Percentiles rank a stretch among this genome's conserved stretches.
phyloP scores from a whole-genome alignment of 2,329 filamentous ascomycete genomes.

The Aspergillus ibericus region DNA sequence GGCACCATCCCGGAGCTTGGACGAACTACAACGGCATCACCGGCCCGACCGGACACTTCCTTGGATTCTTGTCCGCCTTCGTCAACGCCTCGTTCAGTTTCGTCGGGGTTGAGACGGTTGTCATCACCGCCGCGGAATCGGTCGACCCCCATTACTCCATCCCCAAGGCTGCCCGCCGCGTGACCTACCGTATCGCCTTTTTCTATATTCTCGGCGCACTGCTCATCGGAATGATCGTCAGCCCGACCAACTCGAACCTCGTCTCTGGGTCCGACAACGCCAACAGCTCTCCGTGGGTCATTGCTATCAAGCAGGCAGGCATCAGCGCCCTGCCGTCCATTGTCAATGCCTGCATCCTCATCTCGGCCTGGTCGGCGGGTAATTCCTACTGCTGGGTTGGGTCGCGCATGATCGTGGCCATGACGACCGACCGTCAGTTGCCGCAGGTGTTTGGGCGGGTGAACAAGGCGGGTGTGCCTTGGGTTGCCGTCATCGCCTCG shows the following conservation, averaged over 20 bases:
- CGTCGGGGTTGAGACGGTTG: slow-evolving; percentile 43
- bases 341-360: slow-evolving; percentile 38
- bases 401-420: slow-evolving; percentile 59
- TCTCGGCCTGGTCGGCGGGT: slow-evolving; percentile 43
- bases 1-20: slow-evolving; percentile 36
- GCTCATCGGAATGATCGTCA: slow-evolving; percentile 33
- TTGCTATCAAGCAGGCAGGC: slow-evolving; percentile 35
- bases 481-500: slow-evolving; percentile 57
- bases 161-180: slow-evolving; percentile 43
- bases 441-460: slow-evolving; percentile 58
- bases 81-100: slow-evolving; percentile 45
- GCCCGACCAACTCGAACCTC: slow-evolving; percentile 22
- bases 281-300: slow-evolving; percentile 37
- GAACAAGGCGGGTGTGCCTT: slow-evolving; percentile 56
- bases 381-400: slow-evolving; percentile 52
- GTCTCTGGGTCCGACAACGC: slow-evolving; percentile 30
- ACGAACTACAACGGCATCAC: slow-evolving; percentile 33
- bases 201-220: slow-evolving; percentile 39
- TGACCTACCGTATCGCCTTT: slow-evolving; percentile 41
- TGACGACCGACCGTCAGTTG: slow-evolving; percentile 61
- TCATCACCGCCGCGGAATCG: slow-evolving; percentile 44
- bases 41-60: slow-evolving; percentile 36
- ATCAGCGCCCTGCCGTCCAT: slow-evolving; percentile 36
- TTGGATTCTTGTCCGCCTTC: slow-evolving; percentile 39
- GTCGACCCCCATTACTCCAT: slow-evolving; percentile 41